Percentiles rank a stretch among this genome's conserved stretches.
Evolutionary conservation across 345 rosid genomes (phyloP).

Genomic region (Sonneratia caseolaris): DNA sequence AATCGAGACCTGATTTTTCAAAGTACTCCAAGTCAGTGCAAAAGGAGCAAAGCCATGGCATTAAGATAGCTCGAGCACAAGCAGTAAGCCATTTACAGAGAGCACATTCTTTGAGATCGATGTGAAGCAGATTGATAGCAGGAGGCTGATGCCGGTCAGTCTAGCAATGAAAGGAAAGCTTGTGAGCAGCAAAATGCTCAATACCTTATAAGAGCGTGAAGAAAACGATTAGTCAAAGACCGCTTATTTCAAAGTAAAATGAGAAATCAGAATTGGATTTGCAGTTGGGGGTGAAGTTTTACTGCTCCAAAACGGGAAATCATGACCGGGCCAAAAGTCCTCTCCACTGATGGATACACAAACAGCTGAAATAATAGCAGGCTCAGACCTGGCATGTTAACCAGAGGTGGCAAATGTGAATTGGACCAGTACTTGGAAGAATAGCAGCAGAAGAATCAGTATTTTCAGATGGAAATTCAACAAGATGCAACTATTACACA

Average conservation of each 20-base stretch:
- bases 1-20: conserved; percentile 29
- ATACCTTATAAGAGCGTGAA: conserved; percentile 13
- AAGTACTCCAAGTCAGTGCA: not conserved
- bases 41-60: not conserved
- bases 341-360: conserved; percentile 35
- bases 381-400: conserved; percentile 25
- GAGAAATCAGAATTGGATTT: not conserved
- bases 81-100: conserved; percentile 14
- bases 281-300: conserved; percentile 5
- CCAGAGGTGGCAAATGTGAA: not conserved
- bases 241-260: too few relatives aligned
- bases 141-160: conserved; percentile 25
- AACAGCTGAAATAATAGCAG: conserved; percentile 38
- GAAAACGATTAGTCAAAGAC: too few relatives aligned
- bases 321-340: conserved; percentile 31
- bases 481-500: not conserved
- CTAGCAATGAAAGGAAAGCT: conserved; percentile 33
- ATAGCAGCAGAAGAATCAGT: not conserved
- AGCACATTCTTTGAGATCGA: conserved; percentile 39
- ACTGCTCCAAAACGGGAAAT: conserved; percentile 38
- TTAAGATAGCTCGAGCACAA: conserved; percentile 8
- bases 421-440: not conserved
- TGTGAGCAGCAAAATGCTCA: conserved; percentile 29
- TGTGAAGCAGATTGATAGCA: conserved; percentile 25
- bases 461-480: not conserved